These are phyloP conservation scores for Solanum okadae DNA, from an alignment of 257 asterid genomes.

Conservation along the genomic window DNA sequence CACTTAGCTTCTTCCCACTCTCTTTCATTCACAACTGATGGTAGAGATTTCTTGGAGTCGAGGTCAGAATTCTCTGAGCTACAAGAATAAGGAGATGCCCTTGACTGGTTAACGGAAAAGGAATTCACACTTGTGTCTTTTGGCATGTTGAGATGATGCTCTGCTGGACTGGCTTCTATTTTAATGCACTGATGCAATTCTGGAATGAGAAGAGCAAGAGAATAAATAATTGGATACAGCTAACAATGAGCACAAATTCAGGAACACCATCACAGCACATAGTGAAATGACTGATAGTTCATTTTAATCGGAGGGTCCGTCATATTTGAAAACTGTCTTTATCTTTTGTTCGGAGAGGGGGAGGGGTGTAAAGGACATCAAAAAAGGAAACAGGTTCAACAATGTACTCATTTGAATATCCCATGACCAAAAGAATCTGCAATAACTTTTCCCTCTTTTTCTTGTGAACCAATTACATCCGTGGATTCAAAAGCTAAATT, in stretches of 20 bases:
- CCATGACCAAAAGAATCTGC: background rate
- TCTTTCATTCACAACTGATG: conserved; percentile 24
- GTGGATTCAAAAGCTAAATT: background rate
- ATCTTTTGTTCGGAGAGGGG: background rate
- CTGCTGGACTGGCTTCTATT: background rate
- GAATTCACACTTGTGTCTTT: conserved; percentile 45
- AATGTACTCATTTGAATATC: background rate
- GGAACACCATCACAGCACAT: background rate
- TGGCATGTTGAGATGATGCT: conserved; percentile 39
- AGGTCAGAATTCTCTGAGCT: conserved; percentile 25
- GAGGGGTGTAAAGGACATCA: background rate
- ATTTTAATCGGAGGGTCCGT: background rate
- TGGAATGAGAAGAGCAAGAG: background rate
- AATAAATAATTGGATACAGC: background rate
- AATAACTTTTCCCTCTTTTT: background rate
- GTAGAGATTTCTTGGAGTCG: conserved; percentile 8
- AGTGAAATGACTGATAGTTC: background rate
- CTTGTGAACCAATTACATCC: background rate
- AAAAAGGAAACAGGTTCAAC: background rate
- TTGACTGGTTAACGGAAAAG: conserved; percentile 37
- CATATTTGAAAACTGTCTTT: background rate
- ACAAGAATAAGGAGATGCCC: conserved; percentile 46
- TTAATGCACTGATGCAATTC: background rate
- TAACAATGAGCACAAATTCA: background rate
- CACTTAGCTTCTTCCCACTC: conserved; percentile 74